Evolutionary conservation across 1,284 basidiomycete species (phyloP), one percentile per base, ranked within the genome.

Genomic region (Laetiporus sulphureus): DNA sequence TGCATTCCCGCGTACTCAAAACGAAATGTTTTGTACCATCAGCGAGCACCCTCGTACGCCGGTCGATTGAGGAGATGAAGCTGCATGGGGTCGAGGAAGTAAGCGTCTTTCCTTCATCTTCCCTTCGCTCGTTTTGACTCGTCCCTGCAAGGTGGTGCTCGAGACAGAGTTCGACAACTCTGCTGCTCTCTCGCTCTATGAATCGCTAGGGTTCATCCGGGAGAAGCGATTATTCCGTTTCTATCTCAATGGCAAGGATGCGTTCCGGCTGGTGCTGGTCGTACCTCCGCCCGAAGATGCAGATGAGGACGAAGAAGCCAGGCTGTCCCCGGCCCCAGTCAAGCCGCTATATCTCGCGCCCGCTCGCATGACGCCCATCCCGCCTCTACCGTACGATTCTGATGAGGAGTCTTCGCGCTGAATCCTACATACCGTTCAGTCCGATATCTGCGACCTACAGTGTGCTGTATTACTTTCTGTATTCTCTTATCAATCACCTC

Each of bases 161-260:
- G 96, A 99, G 68, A 99, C 96, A 2, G 96, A 99, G 66, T 91
- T 77, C 57, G 94, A 99, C 68, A 99, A 99, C 63, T 61, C 66
- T 12, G 78, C 90, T 3, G 91, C 92, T 0, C 73, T 99, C 10
- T 79, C 83, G 2, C 71, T 99, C 11, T 99, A 99, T 65, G 87
- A 89, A 51, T 82, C 83, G 2, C 73, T 98, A 19, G 95, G 96
- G 0, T 99, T 99, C 64, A 84, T 98, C 20, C 79, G 91, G 35
- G 95, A 98, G 69, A 99, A 99, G 62, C 78, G 95, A 1, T 72
- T 99, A 10, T 85, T 85, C 60, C 77, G 94, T 3, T 99, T 99
- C 67, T 99, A 99, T 60, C 77, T 98, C 53, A 99, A 98, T 57
- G 90, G 86, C 38, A 90, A 90, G 61, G 86, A 90, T 55, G 86